Evolutionary conservation across 352 stramenopile genomes (phyloP), one percentile per base, ranked within the genome.

Genomic region (Phytophthora kernoviae): DNA sequence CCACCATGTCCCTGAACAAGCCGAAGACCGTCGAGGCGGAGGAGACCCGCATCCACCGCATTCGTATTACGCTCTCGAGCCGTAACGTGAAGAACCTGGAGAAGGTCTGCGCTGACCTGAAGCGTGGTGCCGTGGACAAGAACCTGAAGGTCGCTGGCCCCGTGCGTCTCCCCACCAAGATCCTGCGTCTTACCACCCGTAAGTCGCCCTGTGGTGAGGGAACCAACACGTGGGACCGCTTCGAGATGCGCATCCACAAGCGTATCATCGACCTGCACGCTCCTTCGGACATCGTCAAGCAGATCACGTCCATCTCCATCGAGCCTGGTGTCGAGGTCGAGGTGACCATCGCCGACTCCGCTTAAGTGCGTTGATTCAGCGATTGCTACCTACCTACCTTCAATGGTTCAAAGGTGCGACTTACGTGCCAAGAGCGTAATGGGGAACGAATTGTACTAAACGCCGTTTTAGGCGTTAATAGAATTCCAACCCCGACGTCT

Each of bases 181-280:
- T 97, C 70, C 89, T 99, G 49, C 92, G 85, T 68, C 96, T 99
- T 55, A 99, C 97, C 58, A 99, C 97, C 62, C 96, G 98, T 72
- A 99, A 99, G 94, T 98, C 97, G 71, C 98, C 98, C 59, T 98
- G 85, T 88, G 88, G 87, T 93, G 88, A 96, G 66, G 97, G 97
- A 97, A 99, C 97, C 90, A 99, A 99, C 90, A 99, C 97, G 41
- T 99, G 96, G 94, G 98, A 99, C 84, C 87, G 96, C 63, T 99
- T 99, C 81, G 96, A 99, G 82, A 99, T 99, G 97, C 92, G 96
- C 77, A 96, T 97, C 72, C 92, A 98, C 90, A 99, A 99, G 94
- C 94, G 98, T 71, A 97, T 99, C 77, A 98, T 99, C 77, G 98
- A 99, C 79, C 83, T 99, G 58, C 91, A 99, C 79, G 94, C 96